These are phyloP conservation scores for Colletotrichum sp. DNA, from an alignment of 2,329 filamentous ascomycete species.

Conservation along the genomic window DNA sequence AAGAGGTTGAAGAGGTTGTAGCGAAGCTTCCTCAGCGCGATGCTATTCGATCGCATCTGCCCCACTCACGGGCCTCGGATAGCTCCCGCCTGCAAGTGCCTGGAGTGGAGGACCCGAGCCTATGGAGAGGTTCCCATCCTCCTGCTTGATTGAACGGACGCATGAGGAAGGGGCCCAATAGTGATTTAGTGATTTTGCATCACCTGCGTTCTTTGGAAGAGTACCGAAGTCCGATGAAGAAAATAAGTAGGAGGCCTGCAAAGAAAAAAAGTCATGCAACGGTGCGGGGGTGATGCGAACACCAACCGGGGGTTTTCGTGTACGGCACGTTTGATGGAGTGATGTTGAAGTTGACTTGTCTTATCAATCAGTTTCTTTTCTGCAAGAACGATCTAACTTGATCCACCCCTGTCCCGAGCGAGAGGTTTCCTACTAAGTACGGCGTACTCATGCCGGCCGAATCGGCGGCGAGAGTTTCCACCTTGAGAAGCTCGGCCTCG, in stretches of 20 bases:
- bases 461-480: not conserved
- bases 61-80: not conserved
- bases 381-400: not conserved
- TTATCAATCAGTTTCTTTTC: not conserved
- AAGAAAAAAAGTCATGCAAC: not conserved
- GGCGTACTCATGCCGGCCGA: not conserved
- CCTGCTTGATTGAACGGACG: not conserved
- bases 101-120: not conserved
- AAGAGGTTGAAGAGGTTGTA: not conserved
- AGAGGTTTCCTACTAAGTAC: not conserved
- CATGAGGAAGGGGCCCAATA: not conserved
- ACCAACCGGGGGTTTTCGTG: not conserved
- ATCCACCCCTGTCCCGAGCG: not conserved
- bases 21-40: not conserved
- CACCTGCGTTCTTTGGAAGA: not conserved
- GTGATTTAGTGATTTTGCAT: not conserved
- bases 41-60: conserved; percentile 11
- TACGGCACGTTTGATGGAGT: not conserved
- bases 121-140: not conserved
- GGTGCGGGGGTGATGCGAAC: conserved; percentile 7
- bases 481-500: not conserved
- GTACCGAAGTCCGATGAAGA: not conserved
- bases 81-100: not conserved
- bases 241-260: not conserved
- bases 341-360: not conserved